Base-by-base conservation (phyloP, 2,329 filamentous ascomycete species). In the Colletotrichum karsti region DNA sequence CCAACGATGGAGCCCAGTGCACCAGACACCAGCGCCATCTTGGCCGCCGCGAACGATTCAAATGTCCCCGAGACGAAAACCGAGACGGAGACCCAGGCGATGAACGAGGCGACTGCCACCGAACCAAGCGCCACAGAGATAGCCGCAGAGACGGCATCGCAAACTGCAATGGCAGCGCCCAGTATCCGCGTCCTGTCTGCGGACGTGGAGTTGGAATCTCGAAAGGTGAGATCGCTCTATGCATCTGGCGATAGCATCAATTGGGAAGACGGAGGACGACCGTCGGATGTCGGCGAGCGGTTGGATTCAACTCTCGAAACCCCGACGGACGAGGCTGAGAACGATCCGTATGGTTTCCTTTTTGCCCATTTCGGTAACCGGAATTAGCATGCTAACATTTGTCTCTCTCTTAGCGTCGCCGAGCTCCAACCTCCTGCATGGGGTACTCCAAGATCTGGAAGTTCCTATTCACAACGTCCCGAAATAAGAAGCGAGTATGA, bases 201-300 rank as follows among this genome's bases (percentile, higher is more conserved):
- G 77, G 86, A 88, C 73, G 78, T 85, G 74, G 87, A 89, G 82
- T 86, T 85, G 81, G 87, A 90, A 81, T 90, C 87, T 81, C 86
- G 87, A 86, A 89, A 89, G 84, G 87, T 90, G 85, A 88, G 87
- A 84, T 89, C 87, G 80, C 87, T 90, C 80, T 90, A 90, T 84
- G 84, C 86, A 81, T 82, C 83, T 75, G 84, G 83, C 80, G 86
- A 87, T 76, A 79, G 77, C 78, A 78, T 85, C 78, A 80, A 79
- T 71, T 86, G 83, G 83, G 84, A 87, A 77, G 83, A 87, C 75
- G 84, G 85, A 70, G 81, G 78, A 69, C 78, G 81, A 72, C 81
- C 76, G 75, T 83, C 80, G 76, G 83, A 83, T 50, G 76, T 76
- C 72, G 81, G 79, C 77, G 85, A 84, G 74, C 82, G 80, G 69